Evolutionary conservation across 139 green algal species (phyloP).

Genomic region (Closterium sp.): DNA sequence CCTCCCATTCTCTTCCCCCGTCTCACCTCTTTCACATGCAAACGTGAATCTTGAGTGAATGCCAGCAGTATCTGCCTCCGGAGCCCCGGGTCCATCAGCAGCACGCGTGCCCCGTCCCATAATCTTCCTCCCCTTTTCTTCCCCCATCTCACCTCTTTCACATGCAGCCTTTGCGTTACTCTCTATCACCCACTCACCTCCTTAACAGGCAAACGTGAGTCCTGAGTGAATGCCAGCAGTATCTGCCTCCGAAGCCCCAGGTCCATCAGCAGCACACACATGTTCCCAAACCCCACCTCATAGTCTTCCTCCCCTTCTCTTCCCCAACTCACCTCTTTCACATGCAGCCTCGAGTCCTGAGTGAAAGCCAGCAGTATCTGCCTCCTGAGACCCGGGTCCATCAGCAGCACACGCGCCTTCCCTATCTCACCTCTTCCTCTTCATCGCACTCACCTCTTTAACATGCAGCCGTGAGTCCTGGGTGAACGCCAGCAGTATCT

Average conservation of each 20-base stretch:
- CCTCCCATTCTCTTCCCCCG: neutral
- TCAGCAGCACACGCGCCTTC: too few relatives aligned
- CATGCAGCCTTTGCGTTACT: too few relatives aligned
- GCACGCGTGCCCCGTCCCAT: too few relatives aligned
- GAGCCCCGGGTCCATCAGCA: too few relatives aligned
- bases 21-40: conserved; percentile 59
- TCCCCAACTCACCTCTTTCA: conserved; percentile 56
- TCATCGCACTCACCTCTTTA: too few relatives aligned
- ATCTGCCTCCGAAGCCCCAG: conserved; percentile 70
- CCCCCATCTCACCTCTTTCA: too few relatives aligned
- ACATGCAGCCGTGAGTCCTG: conserved; percentile 91
- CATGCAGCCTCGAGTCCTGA: too few relatives aligned
- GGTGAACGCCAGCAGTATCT: conserved; percentile 91
- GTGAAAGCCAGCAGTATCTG: too few relatives aligned
- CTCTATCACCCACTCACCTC: too few relatives aligned
- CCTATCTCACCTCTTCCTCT: conserved; percentile 67
- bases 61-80: too few relatives aligned
- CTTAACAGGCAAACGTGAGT: conserved; percentile 86
- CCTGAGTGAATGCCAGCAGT: conserved; percentile 90
- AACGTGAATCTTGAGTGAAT: too few relatives aligned
- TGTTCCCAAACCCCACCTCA: neutral
- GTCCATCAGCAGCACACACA: conserved; percentile 58
- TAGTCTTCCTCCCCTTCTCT: conserved; percentile 56
- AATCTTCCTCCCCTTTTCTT: conserved; percentile 57
- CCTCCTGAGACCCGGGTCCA: too few relatives aligned